Percentiles rank a stretch among this genome's conserved stretches.
These are phyloP conservation scores for Curvularia verruculosa DNA, from an alignment of 2,329 filamentous ascomycete species.

Conservation along the genomic window DNA sequence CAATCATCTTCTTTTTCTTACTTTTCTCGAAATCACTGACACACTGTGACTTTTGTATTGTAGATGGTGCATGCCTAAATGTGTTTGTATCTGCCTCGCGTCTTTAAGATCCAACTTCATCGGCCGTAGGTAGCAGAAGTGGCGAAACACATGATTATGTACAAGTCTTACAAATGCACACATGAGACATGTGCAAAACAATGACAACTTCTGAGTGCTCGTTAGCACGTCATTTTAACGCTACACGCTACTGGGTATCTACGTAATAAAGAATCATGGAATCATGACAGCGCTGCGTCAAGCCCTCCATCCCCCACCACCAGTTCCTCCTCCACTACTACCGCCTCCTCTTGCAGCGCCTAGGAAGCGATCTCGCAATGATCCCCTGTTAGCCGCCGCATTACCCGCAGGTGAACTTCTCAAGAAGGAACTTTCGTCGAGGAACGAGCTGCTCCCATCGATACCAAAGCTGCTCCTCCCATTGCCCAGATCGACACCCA, in stretches of 20 bases:
- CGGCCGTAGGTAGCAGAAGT: no score
- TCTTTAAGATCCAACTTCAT: no score
- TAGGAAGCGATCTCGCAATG: slow-evolving; percentile 38
- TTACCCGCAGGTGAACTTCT: slow-evolving; percentile 41
- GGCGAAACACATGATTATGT: no score
- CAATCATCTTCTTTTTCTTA: no score
- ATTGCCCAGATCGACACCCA: slow-evolving; percentile 30
- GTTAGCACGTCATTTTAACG: background rate
- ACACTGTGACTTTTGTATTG: no score
- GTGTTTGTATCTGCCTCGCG: no score
- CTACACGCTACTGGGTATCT: slow-evolving; percentile 6
- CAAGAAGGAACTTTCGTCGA: slow-evolving; percentile 48
- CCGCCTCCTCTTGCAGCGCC: slow-evolving; percentile 27
- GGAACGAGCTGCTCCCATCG: slow-evolving; percentile 45
- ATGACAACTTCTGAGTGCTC: background rate
- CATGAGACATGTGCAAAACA: background rate
- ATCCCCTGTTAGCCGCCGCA: slow-evolving; percentile 33
- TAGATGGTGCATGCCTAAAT: no score
- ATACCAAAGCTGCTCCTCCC: slow-evolving; percentile 41
- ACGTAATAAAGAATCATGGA: slow-evolving; percentile 5
- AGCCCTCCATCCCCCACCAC: slow-evolving; percentile 21
- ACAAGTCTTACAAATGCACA: background rate
- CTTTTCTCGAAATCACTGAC: no score
- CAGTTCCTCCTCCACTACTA: slow-evolving; percentile 18
- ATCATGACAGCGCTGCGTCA: slow-evolving; percentile 3